Evolutionary conservation across 179 eudicot genomes (phyloP), one percentile per base, ranked within the genome.

Genomic region (Patellifolia procumbens): DNA sequence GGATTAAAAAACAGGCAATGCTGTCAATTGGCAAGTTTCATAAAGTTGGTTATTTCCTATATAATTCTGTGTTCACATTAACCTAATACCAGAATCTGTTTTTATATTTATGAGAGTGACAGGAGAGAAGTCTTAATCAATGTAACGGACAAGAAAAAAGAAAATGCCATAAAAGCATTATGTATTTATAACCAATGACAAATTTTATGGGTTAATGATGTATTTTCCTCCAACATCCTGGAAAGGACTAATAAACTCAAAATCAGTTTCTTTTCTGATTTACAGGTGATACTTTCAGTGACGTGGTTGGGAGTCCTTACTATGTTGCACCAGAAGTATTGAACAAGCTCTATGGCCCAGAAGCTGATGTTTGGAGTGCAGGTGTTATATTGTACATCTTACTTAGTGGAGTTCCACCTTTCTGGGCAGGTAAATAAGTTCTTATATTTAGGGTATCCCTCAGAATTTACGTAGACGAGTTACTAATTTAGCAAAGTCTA

Each of bases 321-420:
- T 85, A 85, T 76, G 85, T 85, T 39, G 87, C 87, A 55, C 87
- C 87, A 58, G 87, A 85, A 75, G 85, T 85, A 29, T 65, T 85
- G 72, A 62, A 48, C 66, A 82, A 85, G 73, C 80, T 56, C 26
- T 85, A 85, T 53, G 87, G 87, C 35, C 87, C 83, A 53, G 87
- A 82, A 82, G 87, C 85, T 64, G 87, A 85, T 77, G 85, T 85
- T 53, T 85, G 87, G 87, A 85, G 87, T 74, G 87, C 87, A 55
- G 87, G 87, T 74, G 87, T 85, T 29, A 85, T 85, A 7, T 43
- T 85, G 26, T 85, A 85, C 78, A 85, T 85, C 72, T 79, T 85
- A 79, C 87, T 85, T 37, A 66, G 81, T 29, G 87, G 87, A 56
- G 85, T 82, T 66, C 87, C 87, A 6, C 87, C 87, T 70, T 85